Base-by-base conservation (phyloP, 306 rosid species). In the Gastrolobium villosum region DNA sequence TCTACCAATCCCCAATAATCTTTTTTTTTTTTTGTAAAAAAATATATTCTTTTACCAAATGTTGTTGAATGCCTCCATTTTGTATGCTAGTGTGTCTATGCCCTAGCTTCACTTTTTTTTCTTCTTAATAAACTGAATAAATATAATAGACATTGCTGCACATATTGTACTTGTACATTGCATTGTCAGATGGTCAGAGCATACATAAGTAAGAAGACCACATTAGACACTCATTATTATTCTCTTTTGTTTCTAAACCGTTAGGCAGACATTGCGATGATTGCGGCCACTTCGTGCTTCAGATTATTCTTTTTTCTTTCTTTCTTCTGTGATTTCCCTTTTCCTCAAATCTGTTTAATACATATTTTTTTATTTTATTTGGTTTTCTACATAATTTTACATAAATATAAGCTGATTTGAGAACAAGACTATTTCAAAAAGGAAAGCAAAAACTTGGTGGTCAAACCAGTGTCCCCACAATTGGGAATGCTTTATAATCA, bases 131-230 rank as follows among this genome's bases (percentile, higher is more conserved):
- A 13, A 5, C 28, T 52, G 31, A 52, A 15, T 14, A 55, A 55
- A 30, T 57, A 32, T 57, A 57, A 31, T 4, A 7, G 6, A 57
- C 20, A 4, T 59, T 32, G 20, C 3, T 31, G 65, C 20, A 10
- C 41, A 4, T 31, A 30, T 9, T 57, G 64, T 57, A 9, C 41
- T 59, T 59, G 65, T 55, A 7, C 13, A 26, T 7, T 15, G 41
- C 41, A 59, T 32, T 59, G 65, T 59, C 15, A 20, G 64, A 28
- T 0, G 39, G 40, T 57, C 41, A 31, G 40, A 15, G 3, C 37
- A 31, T 32, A 57, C 65, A 53, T 53, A 53, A 53, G 59, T 53
- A 53, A 53, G 59, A 55, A 30, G 62, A 56, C 63, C 63, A 56
- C n/a, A 14, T 35, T 36, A 61, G 30, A 61, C 67, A 13, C 10